These are phyloP conservation scores for Penicillium pancosmium DNA, from an alignment of 495 filamentous ascomycete genomes.

Conservation along the genomic window DNA sequence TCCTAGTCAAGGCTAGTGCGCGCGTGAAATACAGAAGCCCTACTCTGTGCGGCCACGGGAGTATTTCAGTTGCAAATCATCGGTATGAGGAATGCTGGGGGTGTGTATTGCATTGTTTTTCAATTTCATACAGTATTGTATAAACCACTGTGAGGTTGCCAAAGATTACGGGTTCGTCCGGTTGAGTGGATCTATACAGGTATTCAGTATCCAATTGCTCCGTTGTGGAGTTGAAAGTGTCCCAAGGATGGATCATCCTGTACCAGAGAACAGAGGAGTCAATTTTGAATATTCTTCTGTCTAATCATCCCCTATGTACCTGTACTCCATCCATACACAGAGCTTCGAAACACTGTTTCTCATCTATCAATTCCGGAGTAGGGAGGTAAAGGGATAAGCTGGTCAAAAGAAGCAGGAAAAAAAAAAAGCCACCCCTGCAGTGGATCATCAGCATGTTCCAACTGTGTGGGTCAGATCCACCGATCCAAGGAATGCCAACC, in stretches of 20 bases:
- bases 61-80: conserved; percentile 26
- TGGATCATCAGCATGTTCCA: conserved; percentile 31
- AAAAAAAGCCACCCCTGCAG: conserved; percentile 25
- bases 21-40: conserved; percentile 37
- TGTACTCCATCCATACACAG: neutral
- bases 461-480: conserved; percentile 26
- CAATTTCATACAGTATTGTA: conserved; percentile 6
- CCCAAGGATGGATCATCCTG: neutral
- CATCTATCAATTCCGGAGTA: conserved; percentile 1
- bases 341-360: conserved; percentile 4
- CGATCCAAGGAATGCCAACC: conserved; percentile 7
- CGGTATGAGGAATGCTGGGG: conserved; percentile 29
- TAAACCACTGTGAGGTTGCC: neutral
- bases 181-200: neutral
- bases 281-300: neutral
- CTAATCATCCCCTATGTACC: neutral
- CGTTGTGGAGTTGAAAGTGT: neutral
- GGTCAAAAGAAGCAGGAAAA: neutral
- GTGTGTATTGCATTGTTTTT: conserved; percentile 22
- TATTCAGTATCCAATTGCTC: neutral
- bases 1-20: conserved; percentile 43
- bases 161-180: conserved; percentile 18
- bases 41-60: conserved; percentile 33
- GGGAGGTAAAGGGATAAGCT: conserved; percentile 5
- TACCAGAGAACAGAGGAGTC: neutral